These are phyloP conservation scores for Gracilariopsis chorda DNA, from an alignment of 23 red algal species.

Conservation along the genomic window DNA sequence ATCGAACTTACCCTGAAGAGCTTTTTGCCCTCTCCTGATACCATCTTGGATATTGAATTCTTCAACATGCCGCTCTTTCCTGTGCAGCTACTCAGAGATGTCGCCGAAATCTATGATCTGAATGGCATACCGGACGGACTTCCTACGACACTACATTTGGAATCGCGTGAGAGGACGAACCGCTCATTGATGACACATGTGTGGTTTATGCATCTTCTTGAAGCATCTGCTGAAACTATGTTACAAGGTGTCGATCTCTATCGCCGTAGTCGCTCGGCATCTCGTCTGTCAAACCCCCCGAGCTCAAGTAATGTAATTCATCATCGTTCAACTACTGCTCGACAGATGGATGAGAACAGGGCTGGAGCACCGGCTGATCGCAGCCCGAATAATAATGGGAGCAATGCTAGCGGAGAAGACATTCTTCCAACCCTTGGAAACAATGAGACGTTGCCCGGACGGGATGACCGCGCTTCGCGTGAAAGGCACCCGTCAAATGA, in stretches of 20 bases:
- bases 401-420: no score
- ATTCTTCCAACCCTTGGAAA: no score
- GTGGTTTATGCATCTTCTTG: neutral
- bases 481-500: neutral
- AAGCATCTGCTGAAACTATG: neutral
- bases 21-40: neutral
- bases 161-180: neutral
- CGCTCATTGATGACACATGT: neutral
- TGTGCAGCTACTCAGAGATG: slow-evolving; percentile 1
- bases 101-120: slow-evolving; percentile 8
- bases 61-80: slow-evolving; percentile 16
- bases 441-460: no score
- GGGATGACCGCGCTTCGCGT: neutral
- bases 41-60: neutral
- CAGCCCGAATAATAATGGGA: no score
- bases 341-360: no score
- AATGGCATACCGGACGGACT: neutral
- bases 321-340: no score
- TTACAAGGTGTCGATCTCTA: no score
- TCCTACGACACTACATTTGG: neutral
- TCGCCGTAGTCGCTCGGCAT: no score
- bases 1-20: neutral
- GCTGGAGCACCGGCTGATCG: no score
- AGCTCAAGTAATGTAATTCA: no score
- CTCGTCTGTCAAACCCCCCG: no score